Base-by-base conservation (phyloP, 1,139 yeast genomes). In the Yamadazyma atlantica region DNA sequence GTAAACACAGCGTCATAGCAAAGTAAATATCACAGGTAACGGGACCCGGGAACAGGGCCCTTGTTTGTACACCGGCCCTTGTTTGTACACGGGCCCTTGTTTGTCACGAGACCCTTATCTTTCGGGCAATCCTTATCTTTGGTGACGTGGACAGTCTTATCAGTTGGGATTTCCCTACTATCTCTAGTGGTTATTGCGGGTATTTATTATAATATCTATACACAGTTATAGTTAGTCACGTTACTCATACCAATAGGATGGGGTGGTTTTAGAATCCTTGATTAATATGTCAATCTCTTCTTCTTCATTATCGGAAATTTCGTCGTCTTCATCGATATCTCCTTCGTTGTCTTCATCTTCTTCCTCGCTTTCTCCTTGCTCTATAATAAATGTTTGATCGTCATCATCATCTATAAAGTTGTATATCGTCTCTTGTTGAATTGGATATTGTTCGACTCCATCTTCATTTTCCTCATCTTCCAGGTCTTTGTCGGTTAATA, bases 331-430 rank as follows among this genome's bases (percentile, higher is more conserved):
- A n/a, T 37, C 44, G 14, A 40, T 45, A 10, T 31, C 49, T 10
- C 39, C 48, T 12, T 43, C 49, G 5, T 48, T 52, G 13, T 46
- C 55, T 3, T 42, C 47, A 13, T 37, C 52, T 12, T 46, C 55
- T 3, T 42, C 47, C n/a, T 37, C 56, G 5, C 43, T 52, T 10
- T 45, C 45, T 27, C 41, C 48, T 4, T 35, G 34, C 14, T 38
- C 49, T 26, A 41, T 49, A 29, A 50, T 32, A 35, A 51, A 52
- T 2, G 56, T 52, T 18, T 48, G 44, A 32, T 48, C 57, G 34
- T 51, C 55, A 32, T 45, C 53, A 10, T 44, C 48, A 25, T 43
- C 50, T 26, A 36, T 33, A 31, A 46, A 40, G 22, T 44, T 42
- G 28, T 45, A 46, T 2, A 42, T 19, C 12, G 33, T 33, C 15